Base-by-base conservation (phyloP, 2,329 filamentous ascomycete genomes). In the Metarhizium humberi region DNA sequence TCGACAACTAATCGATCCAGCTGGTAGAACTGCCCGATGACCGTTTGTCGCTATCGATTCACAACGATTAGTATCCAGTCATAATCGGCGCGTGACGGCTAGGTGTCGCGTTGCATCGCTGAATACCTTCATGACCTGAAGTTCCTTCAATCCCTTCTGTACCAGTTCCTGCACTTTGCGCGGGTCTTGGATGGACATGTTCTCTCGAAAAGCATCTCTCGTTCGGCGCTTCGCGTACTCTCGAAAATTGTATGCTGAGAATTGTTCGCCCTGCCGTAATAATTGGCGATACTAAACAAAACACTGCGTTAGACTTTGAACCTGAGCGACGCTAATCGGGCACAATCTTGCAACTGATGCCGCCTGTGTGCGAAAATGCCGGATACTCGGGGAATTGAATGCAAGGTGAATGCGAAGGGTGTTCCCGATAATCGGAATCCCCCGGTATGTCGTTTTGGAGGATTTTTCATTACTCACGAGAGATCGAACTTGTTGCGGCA, bases 201-300 rank as follows among this genome's bases (percentile, higher is more conserved):
- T 81, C 70, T 95, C 90, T 64, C 87, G 82, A 73, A 97, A 99
- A 4, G 90, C 86, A 76, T 97, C 94, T 69, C 82, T 82, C 69
- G 94, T 96, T 71, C 92, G 84, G 68, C 94, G 86, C 73, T 86
- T 88, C 54, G 94, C 92, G 73, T 99, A 99, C 71, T 96, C 92
- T 74, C 94, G 85, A 80, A 96, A 99, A 75, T 97, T 99, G 78
- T 97, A 99, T 63, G 88, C 84, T 59, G 90, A 83, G 72, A 99
- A 97, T 67, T 96, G 88, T 59, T 81, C 79, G 59, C 90, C 85
- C 71, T 94, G 88, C 64, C 92, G 88, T 66, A 97, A 78, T 64
- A 99, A 78, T 67, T 92, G 92, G 62, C 94, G 92, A 74, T 96
- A 97, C 92, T 96, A 60, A 16, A 10, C 40, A 29, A 34, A 3